Conservation (phyloP, 2,329 filamentous ascomycete genomes). For the Penicillium vulpinum region DNA sequence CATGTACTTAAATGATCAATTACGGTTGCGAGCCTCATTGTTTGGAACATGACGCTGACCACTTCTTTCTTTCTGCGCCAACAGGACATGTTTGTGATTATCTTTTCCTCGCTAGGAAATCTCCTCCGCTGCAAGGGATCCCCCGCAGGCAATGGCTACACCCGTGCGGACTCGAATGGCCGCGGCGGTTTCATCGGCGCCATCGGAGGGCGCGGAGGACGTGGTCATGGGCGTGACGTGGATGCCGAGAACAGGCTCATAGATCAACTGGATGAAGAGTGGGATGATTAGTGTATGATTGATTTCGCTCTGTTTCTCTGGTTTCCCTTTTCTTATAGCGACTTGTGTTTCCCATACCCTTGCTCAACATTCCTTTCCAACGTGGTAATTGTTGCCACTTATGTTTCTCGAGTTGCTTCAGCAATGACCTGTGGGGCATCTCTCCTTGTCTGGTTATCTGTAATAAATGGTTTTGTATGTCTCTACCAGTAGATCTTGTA, state of each 20-base stretch:
- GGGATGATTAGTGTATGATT: slow-evolving; percentile 66
- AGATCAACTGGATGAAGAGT: slow-evolving; percentile 94
- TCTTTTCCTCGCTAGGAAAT: slow-evolving; percentile 47
- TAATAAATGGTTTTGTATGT: background rate
- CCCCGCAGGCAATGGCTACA: slow-evolving; percentile 33
- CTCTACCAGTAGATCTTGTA: background rate
- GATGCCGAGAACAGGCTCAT: slow-evolving; percentile 94
- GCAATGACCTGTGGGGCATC: background rate
- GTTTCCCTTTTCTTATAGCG: background rate
- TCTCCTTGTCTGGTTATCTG: background rate
- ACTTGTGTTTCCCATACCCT: background rate
- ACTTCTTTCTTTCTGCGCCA: slow-evolving; percentile 10
- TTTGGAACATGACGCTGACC: slow-evolving; percentile 15
- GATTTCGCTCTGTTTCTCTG: background rate
- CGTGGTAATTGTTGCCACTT: background rate
- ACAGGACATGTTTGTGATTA: slow-evolving; percentile 50
- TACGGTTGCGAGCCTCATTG: slow-evolving; percentile 1
- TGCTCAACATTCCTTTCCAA: background rate
- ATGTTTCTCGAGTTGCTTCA: background rate
- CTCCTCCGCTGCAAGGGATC: slow-evolving; percentile 40
- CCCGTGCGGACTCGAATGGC: slow-evolving; percentile 30
- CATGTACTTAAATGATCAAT: slow-evolving; percentile 1
- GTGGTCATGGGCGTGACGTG: slow-evolving; percentile 36
- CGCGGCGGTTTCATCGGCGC: slow-evolving; percentile 37
- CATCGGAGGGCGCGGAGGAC: slow-evolving; percentile 34